Evolutionary conservation across 805 yeast genomes (phyloP), one percentile per base, ranked within the genome.

Genomic region (Monosporozyma yasuniensis): DNA sequence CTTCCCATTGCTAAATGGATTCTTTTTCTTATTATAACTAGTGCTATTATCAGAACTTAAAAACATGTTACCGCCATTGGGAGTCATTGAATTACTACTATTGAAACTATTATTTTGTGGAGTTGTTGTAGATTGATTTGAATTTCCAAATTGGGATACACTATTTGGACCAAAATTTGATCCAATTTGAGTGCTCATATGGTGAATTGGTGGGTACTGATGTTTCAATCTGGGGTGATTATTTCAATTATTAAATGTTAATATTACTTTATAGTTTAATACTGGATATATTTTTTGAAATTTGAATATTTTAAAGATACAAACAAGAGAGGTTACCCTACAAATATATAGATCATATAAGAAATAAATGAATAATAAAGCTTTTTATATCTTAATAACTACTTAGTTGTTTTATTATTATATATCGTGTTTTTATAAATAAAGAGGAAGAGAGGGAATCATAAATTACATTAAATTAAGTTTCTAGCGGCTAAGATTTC

Each of bases 401-500:
- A n/a, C n/a, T n/a, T n/a, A n/a, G n/a, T n/a, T n/a, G n/a, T n/a
- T n/a, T n/a, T n/a, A n/a, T n/a, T n/a, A n/a, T n/a, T 18, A 25
- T 27, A 28, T 5, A n/a, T 27, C 4, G 23, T 22, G 11, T 4
- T 12, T 21, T 16, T 37, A 9, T 37, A 6, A n/a, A 18, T 16
- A 9, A 10, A 18, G 11, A 12, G 42, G 47, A 44, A 38, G 25
- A 38, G 18, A n/a, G 37, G 23, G 14, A 39, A 48, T 39, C 44
- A 45, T 23, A 41, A 46, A n/a, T 48, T 8, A 16, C 42, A 2
- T 67, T 77, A 89, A 55, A 91, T 76, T 57, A 87, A 69, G 53
- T 79, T 76, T 72, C 84, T 89, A 52, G 90, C 90, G 52, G 78
- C 70, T 60, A 93, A 76, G 49, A 89, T 75, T 74, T 93, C 99